Evolutionary conservation across 1,284 basidiomycete species (phyloP).

Genomic region (Ustilago esculenta): DNA sequence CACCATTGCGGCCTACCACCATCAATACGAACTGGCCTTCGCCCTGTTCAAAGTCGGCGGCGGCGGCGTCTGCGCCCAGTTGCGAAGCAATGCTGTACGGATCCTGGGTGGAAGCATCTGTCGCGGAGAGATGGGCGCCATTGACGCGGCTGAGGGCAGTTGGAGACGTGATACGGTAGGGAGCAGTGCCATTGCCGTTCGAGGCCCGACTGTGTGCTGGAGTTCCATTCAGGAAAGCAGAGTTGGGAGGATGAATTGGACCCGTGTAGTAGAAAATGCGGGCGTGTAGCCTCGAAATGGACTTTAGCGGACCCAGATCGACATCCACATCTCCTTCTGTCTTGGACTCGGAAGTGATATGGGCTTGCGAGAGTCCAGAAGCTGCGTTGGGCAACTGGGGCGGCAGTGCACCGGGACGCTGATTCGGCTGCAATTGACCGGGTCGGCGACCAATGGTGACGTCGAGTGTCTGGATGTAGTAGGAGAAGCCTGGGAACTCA

Average conservation of each 20-base stretch:
- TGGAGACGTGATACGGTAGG: constrained; percentile 45
- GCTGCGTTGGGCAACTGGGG: constrained; percentile 47
- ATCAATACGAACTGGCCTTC: constrained; percentile 86
- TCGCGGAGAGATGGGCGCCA: constrained; percentile 19
- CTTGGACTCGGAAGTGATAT: constrained; percentile 50
- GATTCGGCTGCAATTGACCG: constrained; percentile 49
- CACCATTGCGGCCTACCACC: constrained; percentile 93
- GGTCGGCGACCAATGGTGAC: constrained; percentile 76
- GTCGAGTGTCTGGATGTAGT: constrained; percentile 82
- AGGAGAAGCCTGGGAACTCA: constrained; percentile 88
- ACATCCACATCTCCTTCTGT: constrained; percentile 74
- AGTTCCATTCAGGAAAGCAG: constrained; percentile 29
- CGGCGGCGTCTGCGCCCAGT: constrained; percentile 12
- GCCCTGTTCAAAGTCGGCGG: constrained; percentile 26
- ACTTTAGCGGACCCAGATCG: constrained; percentile 95
- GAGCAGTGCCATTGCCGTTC: constrained; percentile 26
- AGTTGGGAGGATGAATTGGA: constrained; percentile 35
- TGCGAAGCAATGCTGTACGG: constrained; percentile 22
- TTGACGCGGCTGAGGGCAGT: constrained; percentile 39
- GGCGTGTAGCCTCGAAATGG: constrained; percentile 93
- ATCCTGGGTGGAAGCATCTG: constrained; percentile 24
- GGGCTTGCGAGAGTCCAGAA: constrained; percentile 40
- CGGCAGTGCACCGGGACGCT: constrained; percentile 21
- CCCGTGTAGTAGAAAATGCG: constrained; percentile 76
- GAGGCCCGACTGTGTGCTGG: constrained; percentile 27